Base-by-base conservation (phyloP, 2,329 filamentous ascomycete species). In the Pseudonectria foliicola region DNA sequence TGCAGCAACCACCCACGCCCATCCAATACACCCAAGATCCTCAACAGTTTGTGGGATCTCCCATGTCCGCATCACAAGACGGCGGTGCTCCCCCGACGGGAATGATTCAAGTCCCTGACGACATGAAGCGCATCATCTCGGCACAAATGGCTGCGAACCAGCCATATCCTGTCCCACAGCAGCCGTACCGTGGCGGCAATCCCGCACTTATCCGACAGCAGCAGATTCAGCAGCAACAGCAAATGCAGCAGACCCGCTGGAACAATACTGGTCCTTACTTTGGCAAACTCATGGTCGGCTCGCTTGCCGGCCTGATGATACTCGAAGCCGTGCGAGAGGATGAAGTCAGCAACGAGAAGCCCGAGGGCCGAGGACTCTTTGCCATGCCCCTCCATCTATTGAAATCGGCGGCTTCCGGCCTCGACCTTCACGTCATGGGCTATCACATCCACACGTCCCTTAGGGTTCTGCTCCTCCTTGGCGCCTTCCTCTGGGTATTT, bases 271-370 rank as follows among this genome's bases (percentile, higher is more conserved):
- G 61, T 10, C 73, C 72, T 2, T 80, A 78, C 42, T 71, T 75
- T 38, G 76, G 75, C 33, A 94, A 93, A 63, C 71, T 95, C 46
- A 92, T 95, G 85, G 80, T 95, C 5, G 90, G 90, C 27, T 90
- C 89, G 13, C 73, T 96, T 39, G 90, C 89, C 15, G 88, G 87
- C 11, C 68, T 96, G 13, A 95, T 96, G 89, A 73, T 95, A 24
- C 64, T 95, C 48, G 88, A 95, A 62, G 87, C 86, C 1, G 70
- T 89, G 36, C 71, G 72, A 25, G 75, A 83, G 55, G 65, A 80
- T 47, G 75, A 87, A 60, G 61, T 77, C 55, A 74, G 77, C 49
- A 73, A 70, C 30, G 79, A 84, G 33, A 70, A 70, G 2, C 69
- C 79, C 6, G 68, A 77, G 32, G 81, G 81, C 29, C 75, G 77